These are phyloP conservation scores for Azolla pinnata DNA, from an alignment of 75 land plant species.

Conservation along the genomic window DNA sequence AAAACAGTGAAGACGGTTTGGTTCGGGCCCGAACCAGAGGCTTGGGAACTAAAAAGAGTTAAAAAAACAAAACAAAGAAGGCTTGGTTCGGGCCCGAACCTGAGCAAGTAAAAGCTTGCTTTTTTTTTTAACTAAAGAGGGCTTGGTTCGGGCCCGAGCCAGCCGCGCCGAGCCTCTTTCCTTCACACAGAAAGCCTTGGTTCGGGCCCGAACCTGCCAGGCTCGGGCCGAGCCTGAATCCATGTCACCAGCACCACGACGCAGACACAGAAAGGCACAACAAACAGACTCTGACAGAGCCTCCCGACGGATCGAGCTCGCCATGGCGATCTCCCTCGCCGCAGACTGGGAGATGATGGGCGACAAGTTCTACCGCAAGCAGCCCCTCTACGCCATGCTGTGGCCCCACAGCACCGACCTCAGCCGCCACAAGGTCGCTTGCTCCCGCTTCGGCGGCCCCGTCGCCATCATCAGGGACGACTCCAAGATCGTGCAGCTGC, in stretches of 20 bases:
- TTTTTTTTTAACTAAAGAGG: too few species aligned
- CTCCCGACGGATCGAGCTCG: neutral
- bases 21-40: too few species aligned
- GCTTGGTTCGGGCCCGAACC: too few species aligned
- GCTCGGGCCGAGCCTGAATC: too few species aligned
- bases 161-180: too few species aligned
- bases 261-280: neutral
- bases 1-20: too few species aligned
- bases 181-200: too few species aligned
- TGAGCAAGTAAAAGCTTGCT: too few species aligned
- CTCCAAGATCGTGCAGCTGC: constrained; percentile 94
- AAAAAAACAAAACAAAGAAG: too few species aligned
- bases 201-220: too few species aligned
- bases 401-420: constrained; percentile 88
- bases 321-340: constrained; percentile 55
- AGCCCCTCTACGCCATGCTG: constrained; percentile 61
- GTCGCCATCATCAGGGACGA: constrained; percentile 94
- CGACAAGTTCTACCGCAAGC: constrained; percentile 84
- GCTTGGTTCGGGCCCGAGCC: too few species aligned
- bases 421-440: constrained; percentile 77
- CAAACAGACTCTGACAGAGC: neutral
- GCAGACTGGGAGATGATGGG: constrained; percentile 77
- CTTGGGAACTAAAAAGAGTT: too few species aligned
- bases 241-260: neutral
- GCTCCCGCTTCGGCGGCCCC: constrained; percentile 92